Evolutionary conservation across 306 rosid species (phyloP).

Genomic region (Begonia loranthoides): DNA sequence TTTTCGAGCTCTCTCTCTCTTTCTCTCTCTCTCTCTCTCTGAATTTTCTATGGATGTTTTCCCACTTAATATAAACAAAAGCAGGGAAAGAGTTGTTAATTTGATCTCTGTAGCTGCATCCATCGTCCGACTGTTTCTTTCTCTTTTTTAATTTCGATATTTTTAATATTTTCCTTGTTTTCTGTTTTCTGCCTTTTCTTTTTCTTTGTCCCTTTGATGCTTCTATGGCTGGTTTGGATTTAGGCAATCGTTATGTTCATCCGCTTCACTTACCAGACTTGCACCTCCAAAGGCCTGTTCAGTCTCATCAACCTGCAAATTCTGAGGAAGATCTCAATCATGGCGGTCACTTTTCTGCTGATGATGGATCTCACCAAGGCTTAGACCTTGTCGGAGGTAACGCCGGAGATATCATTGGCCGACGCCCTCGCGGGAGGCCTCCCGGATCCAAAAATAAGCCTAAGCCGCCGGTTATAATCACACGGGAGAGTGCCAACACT

Average conservation of each 20-base stretch:
- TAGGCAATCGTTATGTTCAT: constrained; percentile 65
- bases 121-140: neutral
- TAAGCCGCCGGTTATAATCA: constrained; percentile 73
- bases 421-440: constrained; percentile 66
- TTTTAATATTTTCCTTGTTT: constrained; percentile 38
- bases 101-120: neutral
- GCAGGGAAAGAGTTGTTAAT: constrained; percentile 16
- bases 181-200: constrained; percentile 30
- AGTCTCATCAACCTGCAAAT: constrained; percentile 21
- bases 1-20: constrained; percentile 2
- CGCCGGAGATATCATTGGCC: constrained; percentile 30
- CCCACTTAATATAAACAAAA: constrained; percentile 33
- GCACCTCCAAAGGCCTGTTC: constrained; percentile 27
- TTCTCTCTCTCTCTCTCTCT: constrained; percentile 3
- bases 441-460: constrained; percentile 81
- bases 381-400: constrained; percentile 24
- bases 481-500: constrained; percentile 84
- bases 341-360: neutral
- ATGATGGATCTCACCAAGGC: constrained; percentile 19
- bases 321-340: constrained; percentile 23
- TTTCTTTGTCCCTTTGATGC: constrained; percentile 27
- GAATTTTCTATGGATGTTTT: constrained; percentile 2
- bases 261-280: constrained; percentile 49
- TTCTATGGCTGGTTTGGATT: constrained; percentile 89
- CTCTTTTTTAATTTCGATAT: constrained; percentile 9